These are phyloP conservation scores for Leptographium lundbergii DNA, from an alignment of 2,329 filamentous ascomycete species.

Conservation along the genomic window DNA sequence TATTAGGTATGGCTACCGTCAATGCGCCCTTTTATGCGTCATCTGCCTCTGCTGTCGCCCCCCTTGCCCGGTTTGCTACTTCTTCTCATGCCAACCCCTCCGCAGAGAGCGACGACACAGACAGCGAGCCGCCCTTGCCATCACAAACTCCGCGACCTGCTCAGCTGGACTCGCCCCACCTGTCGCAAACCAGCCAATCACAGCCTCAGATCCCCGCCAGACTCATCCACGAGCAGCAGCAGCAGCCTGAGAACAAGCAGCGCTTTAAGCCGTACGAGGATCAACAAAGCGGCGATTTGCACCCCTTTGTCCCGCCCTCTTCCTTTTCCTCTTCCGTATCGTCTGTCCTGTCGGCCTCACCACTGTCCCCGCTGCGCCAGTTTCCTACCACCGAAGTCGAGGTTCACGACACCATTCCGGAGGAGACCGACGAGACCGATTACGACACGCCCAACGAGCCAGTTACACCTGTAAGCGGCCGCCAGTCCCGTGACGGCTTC, in stretches of 20 bases:
- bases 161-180: neutral
- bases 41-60: neutral
- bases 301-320: neutral
- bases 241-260: neutral
- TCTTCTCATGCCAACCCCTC: constrained; percentile 1
- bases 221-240: neutral
- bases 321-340: neutral
- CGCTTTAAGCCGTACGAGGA: neutral
- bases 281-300: neutral
- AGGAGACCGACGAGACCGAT: constrained; percentile 47
- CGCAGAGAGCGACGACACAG: constrained; percentile 9
- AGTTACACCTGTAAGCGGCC: constrained; percentile 46
- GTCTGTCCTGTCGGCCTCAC: constrained; percentile 11
- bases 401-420: constrained; percentile 38
- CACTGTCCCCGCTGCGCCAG: constrained; percentile 32
- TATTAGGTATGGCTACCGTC: constrained; percentile 17
- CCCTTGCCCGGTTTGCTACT: neutral
- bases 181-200: constrained; percentile 2
- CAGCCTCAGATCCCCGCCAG: neutral
- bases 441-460: constrained; percentile 48
- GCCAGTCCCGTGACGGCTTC: constrained; percentile 41
- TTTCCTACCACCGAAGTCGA: constrained; percentile 29
- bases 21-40: neutral
- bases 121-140: constrained; percentile 8
- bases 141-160: neutral